A percentile compares a stretch with the other conserved stretches of the same genome.
These are phyloP conservation scores for Epichloe glyceriae DNA, from an alignment of 2,329 filamentous ascomycete genomes.

Conservation along the genomic window DNA sequence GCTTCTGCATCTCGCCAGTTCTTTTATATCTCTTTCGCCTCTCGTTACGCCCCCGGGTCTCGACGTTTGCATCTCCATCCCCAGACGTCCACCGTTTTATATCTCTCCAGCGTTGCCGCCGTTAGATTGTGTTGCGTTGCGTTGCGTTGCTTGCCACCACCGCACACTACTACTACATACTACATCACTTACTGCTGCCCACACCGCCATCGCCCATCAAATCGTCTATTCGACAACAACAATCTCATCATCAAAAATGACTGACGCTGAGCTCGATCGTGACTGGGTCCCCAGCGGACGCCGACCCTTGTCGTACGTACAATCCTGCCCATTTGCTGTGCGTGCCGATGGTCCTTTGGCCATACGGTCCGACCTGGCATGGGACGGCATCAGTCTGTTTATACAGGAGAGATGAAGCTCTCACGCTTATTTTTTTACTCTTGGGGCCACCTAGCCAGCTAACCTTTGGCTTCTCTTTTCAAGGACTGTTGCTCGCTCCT, in stretches of 20 bases:
- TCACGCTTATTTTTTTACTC: neutral
- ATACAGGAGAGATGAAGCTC: neutral
- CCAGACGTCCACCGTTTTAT: neutral
- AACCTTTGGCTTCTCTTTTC: neutral
- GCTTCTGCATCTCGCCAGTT: conserved; percentile 4
- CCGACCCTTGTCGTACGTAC: conserved; percentile 71
- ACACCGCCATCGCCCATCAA: neutral
- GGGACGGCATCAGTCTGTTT: neutral
- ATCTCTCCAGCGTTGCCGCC: neutral
- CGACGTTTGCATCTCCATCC: neutral
- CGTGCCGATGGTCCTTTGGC: neutral
- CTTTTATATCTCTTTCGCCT: conserved; percentile 5
- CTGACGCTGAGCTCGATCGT: conserved; percentile 59
- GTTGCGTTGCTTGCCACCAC: neutral
- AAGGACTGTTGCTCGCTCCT: conserved; percentile 78
- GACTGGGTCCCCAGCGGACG: conserved; percentile 69
- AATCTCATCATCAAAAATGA: conserved; percentile 19
- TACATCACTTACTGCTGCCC: neutral
- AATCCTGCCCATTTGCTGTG: neutral
- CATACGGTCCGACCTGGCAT: neutral
- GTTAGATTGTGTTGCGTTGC: no score
- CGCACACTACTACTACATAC: neutral
- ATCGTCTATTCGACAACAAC: conserved; percentile 1
- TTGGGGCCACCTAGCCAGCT: neutral
- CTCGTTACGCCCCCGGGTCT: neutral